These are phyloP conservation scores for Leucaena leucocephala DNA, from an alignment of 306 rosid genomes.

Conservation along the genomic window DNA sequence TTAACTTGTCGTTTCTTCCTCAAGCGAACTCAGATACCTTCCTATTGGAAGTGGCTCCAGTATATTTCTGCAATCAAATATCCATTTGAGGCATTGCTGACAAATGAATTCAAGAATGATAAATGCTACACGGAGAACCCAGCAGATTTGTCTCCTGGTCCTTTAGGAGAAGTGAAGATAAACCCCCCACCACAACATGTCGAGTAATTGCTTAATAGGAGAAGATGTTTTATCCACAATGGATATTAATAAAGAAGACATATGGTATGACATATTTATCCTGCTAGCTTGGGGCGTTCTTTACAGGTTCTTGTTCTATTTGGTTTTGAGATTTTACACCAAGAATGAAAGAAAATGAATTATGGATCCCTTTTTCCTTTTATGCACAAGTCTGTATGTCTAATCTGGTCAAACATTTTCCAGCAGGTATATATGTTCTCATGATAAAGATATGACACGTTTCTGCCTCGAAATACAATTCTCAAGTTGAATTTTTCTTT, in stretches of 20 bases:
- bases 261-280: conserved; percentile 64
- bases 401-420: background rate
- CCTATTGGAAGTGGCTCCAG: too few relatives aligned
- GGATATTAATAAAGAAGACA: conserved; percentile 50
- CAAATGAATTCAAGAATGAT: too few relatives aligned
- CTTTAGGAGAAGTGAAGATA: conserved; percentile 53
- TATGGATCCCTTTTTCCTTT: background rate
- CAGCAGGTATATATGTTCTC: conserved; percentile 9
- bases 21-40: too few relatives aligned
- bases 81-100: too few relatives aligned
- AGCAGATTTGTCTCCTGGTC: conserved; percentile 70
- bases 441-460: background rate
- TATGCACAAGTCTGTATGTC: conserved; percentile 7
- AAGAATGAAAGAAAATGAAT: conserved; percentile 81
- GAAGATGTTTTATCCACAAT: conserved; percentile 65
- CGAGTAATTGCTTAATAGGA: conserved; percentile 56
- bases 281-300: conserved; percentile 93
- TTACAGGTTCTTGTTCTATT: conserved; percentile 73
- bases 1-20: too few relatives aligned
- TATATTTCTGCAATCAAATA: too few relatives aligned
- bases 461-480: conserved; percentile 10
- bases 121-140: conserved; percentile 58
- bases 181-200: conserved; percentile 40
- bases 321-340: conserved; percentile 90
- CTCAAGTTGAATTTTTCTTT: background rate